phyloP scores from a whole-genome alignment of 108 stramenopile species.

The Cyclotella kingstonii region DNA sequence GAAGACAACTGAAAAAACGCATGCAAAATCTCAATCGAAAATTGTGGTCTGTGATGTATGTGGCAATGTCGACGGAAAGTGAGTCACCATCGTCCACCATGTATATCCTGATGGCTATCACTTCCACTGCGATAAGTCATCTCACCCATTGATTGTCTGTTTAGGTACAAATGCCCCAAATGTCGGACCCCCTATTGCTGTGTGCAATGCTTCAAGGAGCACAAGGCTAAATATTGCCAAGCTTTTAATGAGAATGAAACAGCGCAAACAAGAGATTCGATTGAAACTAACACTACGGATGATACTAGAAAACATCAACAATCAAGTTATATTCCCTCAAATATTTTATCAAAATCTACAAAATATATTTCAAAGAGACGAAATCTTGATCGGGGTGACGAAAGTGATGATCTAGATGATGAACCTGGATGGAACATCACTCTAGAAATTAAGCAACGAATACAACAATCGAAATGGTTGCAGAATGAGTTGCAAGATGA shows the following conservation, averaged over 20 bases:
- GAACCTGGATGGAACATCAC: constrained; percentile 77
- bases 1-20: background rate
- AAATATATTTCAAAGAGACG: constrained; percentile 6
- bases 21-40: background rate
- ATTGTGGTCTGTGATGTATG: constrained; percentile 20
- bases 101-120: background rate
- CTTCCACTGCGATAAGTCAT: background rate
- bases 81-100: background rate
- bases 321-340: constrained; percentile 17
- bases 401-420: constrained; percentile 44
- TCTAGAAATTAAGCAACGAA: constrained; percentile 59
- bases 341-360: constrained; percentile 1
- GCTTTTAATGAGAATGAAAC: background rate
- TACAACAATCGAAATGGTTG: constrained; percentile 62
- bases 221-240: constrained; percentile 55
- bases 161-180: constrained; percentile 85
- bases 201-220: constrained; percentile 69
- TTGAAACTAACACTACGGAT: background rate
- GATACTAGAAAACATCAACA: constrained; percentile 7
- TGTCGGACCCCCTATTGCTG: constrained; percentile 74
- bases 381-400: constrained; percentile 32
- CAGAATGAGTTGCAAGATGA: constrained; percentile 67
- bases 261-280: background rate
- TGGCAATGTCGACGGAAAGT: constrained; percentile 35
- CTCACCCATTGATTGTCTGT: background rate